Evolutionary conservation across 257 asterid species (phyloP), one percentile per base, ranked within the genome.

Genomic region (Nicotiana knightiana): DNA sequence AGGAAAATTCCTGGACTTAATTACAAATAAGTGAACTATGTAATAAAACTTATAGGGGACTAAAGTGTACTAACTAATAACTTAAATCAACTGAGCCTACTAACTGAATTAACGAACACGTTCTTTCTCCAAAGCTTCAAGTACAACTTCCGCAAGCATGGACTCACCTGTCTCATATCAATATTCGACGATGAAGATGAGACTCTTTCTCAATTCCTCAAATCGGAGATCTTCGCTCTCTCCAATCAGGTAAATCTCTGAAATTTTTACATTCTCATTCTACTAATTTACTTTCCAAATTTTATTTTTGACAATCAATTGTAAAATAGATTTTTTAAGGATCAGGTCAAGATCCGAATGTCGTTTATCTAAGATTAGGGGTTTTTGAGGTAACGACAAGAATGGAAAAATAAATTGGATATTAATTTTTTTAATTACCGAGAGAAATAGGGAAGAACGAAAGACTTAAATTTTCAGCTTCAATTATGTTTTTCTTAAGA

Each of bases 161-260:
- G 30, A 28, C 30, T 28, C 30, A 0, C 1, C 30, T 28, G 1
- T 28, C 30, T 28, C 30, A 1, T 28, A 28, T 28, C 91, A 37
- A 46, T 57, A 79, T 90, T 94, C n/a, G 98, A 94, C 75, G 98
- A 96, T 78, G 99, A 96, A 67, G 97, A 87, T 66, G 97, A 90
- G 83, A 84, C 80, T 77, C 97, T 96, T 71, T 98, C 90, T 59
- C 90, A 89, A 76, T 96, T 91, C 85, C 97, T 96, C 57, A 98
- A 96, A 89, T 87, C 93, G 9, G 99, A 96, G 81, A 88, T 94
- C 77, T 93, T 93, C 66, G 85, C 92, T 71, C 46, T 89, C 82
- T 92, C 97, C 85, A 97, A 96, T 71, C 90, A 81, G 98, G 98
- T 91, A 77, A 30, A 39, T 30, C 32, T 48, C 66, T 6, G 53